Evolutionary conservation across 176 grass and related monocot species (phyloP).

Genomic region (Rhynchospora pubera): DNA sequence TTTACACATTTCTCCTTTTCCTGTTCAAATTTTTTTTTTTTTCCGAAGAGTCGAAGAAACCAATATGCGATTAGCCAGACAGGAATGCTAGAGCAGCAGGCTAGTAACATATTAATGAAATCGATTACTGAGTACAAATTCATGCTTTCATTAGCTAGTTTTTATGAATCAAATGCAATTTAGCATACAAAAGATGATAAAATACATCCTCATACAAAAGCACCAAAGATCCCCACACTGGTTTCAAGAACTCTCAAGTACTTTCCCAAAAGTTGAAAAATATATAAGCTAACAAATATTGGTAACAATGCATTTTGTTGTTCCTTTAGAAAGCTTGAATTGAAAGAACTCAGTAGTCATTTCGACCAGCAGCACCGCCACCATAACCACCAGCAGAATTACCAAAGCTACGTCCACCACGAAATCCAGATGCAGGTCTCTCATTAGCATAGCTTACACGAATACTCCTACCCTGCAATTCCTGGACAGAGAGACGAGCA

Average conservation of each 20-base stretch:
- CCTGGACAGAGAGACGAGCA: conserved; percentile 27
- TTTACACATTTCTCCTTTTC: too few species aligned
- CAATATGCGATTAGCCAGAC: too few species aligned
- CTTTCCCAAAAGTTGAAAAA: neutral
- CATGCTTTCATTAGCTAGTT: neutral
- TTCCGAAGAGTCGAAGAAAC: too few species aligned
- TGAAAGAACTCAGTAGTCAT: conserved; percentile 6
- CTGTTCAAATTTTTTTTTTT: too few species aligned
- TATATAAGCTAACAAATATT: neutral
- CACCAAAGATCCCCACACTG: neutral
- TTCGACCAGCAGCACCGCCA: neutral
- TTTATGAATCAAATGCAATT: neutral
- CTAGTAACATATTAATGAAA: too few species aligned
- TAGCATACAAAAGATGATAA: neutral
- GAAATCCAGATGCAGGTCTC: conserved; percentile 16
- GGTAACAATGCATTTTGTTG: neutral
- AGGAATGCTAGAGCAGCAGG: too few species aligned
- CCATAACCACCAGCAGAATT: neutral
- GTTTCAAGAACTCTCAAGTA: neutral
- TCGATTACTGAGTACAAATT: neutral
- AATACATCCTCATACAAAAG: neutral
- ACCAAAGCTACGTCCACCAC: neutral
- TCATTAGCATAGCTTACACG: conserved; percentile 80
- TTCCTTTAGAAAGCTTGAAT: neutral
- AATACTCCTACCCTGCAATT: conserved; percentile 47